Evolutionary conservation across 2,329 filamentous ascomycete genomes (phyloP), one percentile per base, ranked within the genome.

Genomic region (Phaeosphaeriaceae sp.): DNA sequence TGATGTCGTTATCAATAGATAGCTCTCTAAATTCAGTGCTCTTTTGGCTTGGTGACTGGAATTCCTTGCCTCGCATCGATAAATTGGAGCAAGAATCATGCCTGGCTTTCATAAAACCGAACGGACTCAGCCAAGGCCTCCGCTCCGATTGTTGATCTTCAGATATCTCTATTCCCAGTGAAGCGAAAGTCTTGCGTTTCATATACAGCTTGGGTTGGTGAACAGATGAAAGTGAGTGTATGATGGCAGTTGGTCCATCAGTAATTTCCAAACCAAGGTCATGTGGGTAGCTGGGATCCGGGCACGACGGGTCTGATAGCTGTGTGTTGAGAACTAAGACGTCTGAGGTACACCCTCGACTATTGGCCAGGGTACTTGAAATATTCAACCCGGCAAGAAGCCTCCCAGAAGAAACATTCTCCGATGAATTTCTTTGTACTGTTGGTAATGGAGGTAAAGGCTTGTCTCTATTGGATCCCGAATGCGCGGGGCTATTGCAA

Each of bases 371-470:
- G 32, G 41, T 36, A 33, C 16, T 30, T n/a, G 37, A 18, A 34
- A 61, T 49, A 15, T 56, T 56, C 69, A 66, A 70, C 21, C 63
- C 64, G 9, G 59, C 47, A 11, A 66, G 68, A 3, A 66, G 52
- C 58, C 56, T 63, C 68, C 65, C 35, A 8, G 48, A 42, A 36
- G 52, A 34, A 2, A 6, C 7, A 35, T 46, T 16, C 41, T 42
- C n/a, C n/a, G 8, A 11, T 29, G 21, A 18, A 15, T 28, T 23
- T 28, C 16, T 1, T 5, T 17, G 21, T 18, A 50, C 37, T 13
- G 44, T 37, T 36, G 67, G 62, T n/a, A 54, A 51, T 13, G 62
- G 58, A 46, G 66, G 63, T 42, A 68, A 56, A 46, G 66, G 58
- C 42, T 70, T 69, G 30, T 67, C 58, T 38, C 49, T 39, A 20